phyloP scores from a whole-genome alignment of 345 rosid genomes.

The Eucalyptus regnans region DNA sequence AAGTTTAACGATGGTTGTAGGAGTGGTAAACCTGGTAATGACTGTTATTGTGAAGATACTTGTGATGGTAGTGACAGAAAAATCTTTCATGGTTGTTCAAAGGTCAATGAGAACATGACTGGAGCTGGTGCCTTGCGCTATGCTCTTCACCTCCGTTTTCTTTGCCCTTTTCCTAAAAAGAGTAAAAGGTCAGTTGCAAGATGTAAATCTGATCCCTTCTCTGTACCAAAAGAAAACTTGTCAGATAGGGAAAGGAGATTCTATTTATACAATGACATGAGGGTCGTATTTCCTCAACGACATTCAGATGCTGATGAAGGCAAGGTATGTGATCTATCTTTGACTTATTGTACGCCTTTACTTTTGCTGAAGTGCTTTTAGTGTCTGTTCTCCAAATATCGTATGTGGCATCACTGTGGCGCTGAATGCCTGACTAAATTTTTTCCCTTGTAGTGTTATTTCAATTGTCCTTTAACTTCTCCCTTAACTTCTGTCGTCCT shows the following conservation, averaged over 20 bases:
- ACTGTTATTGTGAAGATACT: slow-evolving; percentile 1
- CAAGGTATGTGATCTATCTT: slow-evolving; percentile 45
- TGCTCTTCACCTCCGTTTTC: slow-evolving; percentile 83
- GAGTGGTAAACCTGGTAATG: slow-evolving; percentile 6
- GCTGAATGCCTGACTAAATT: not conserved
- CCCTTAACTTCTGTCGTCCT: not conserved
- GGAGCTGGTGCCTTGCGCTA: slow-evolving; percentile 75
- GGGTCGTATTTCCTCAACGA: slow-evolving; percentile 88
- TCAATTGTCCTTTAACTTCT: not conserved
- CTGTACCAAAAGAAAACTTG: slow-evolving; percentile 19
- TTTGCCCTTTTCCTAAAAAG: slow-evolving; percentile 58
- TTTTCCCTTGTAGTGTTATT: not conserved
- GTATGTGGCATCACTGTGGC: not conserved
- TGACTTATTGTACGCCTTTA: no score
- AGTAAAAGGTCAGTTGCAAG: slow-evolving; percentile 36
- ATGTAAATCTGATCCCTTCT: slow-evolving; percentile 25
- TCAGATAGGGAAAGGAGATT: slow-evolving; percentile 45
- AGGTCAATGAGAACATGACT: slow-evolving; percentile 31
- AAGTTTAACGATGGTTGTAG: not conserved
- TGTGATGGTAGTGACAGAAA: slow-evolving; percentile 4
- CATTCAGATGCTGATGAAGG: slow-evolving; percentile 96
- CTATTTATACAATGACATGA: slow-evolving; percentile 76
- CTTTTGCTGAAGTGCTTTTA: not conserved
- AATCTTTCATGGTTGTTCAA: slow-evolving; percentile 21
- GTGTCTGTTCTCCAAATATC: not conserved